These are phyloP conservation scores for Pseudogymnoascus sp. DNA, from an alignment of 2,329 filamentous ascomycete genomes.

Conservation along the genomic window DNA sequence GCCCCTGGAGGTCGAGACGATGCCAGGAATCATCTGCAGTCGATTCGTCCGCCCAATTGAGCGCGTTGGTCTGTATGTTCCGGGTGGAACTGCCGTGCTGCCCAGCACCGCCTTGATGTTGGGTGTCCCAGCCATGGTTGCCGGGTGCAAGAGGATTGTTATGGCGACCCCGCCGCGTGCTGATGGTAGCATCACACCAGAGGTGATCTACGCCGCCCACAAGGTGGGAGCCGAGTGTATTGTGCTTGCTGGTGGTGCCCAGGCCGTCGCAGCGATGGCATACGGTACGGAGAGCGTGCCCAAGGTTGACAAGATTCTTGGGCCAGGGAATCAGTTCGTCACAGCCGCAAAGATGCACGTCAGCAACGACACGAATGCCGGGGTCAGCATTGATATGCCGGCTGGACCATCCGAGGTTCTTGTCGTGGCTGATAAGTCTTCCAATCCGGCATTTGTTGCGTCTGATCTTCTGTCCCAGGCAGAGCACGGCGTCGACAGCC, in stretches of 20 bases:
- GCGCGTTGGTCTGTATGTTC: conserved; percentile 91
- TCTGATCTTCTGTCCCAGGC: conserved; percentile 92
- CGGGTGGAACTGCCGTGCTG: conserved; percentile 92
- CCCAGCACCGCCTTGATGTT: conserved; percentile 97
- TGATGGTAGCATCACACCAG: conserved; percentile 86
- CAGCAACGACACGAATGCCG: conserved; percentile 91
- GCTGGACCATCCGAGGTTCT: conserved; percentile 93
- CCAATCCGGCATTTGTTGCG: conserved; percentile 90
- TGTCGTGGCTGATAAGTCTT: conserved; percentile 81
- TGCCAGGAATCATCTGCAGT: conserved; percentile 93
- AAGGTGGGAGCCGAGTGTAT: conserved; percentile 95
- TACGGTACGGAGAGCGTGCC: conserved; percentile 91
- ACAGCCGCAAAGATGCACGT: conserved; percentile 98
- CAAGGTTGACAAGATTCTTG: conserved; percentile 98
- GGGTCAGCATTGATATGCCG: conserved; percentile 96
- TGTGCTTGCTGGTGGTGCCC: conserved; percentile 88
- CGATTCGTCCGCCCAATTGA: conserved; percentile 90
- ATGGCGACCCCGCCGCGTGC: conserved; percentile 82
- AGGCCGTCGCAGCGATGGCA: conserved; percentile 92
- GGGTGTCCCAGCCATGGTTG: conserved; percentile 94
- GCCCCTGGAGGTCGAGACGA: conserved; percentile 81
- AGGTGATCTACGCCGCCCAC: conserved; percentile 96
- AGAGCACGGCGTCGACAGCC: conserved; percentile 92
- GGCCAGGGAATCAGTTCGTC: conserved; percentile 96
- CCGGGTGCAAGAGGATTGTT: conserved; percentile 91